Base-by-base conservation (phyloP, 2,329 filamentous ascomycete species). In the Coniochaeta sp. region DNA sequence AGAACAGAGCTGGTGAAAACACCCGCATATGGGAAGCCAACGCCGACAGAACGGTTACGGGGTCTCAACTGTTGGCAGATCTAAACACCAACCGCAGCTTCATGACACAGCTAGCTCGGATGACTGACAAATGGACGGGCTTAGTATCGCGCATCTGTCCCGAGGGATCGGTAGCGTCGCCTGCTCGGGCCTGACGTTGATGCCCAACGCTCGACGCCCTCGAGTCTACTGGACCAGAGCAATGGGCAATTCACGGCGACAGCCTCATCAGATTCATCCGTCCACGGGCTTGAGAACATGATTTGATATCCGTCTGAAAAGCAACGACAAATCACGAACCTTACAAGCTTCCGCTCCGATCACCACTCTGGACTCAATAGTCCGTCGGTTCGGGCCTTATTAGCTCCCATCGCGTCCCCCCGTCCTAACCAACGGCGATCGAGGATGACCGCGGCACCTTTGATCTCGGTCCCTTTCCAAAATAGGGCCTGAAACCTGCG, bases 351-450 rank as follows among this genome's bases (percentile, higher is more conserved):
- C 20, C 26, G 38, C 38, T 22, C 38, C 38, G 38, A 22, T 26
- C 38, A 42, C 38, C 38, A 13, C 38, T n/a, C 2, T 10, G 33
- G 16, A 38, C n/a, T n/a, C n/a, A 38, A 18, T 38, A 18, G 38
- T 14, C 38, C 38, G 20, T 42, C 38, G 38, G 38, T 42, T 42
- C 38, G 38, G 38, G 38, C 38, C 38, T 14, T n/a, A n/a, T n/a
- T 26, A 42, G 20, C 20, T 42, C 38, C 20, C 38, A 14, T 42
- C 2, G 6, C 38, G n/a, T 42, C 6, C 26, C 33, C 14, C 38
- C 38, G 20, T 3, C 38, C 38, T n/a, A 22, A 52, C 56, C n/a
- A 60, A 52, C 12, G 58, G 61, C 13, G 57, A 53, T 35, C 26
- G 48, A 47, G 46, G 13, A 50, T 38, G 45, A 22, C 38, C 48